Base-by-base conservation (phyloP, 2,329 filamentous ascomycete genomes). In the Fusarium armeniacum region DNA sequence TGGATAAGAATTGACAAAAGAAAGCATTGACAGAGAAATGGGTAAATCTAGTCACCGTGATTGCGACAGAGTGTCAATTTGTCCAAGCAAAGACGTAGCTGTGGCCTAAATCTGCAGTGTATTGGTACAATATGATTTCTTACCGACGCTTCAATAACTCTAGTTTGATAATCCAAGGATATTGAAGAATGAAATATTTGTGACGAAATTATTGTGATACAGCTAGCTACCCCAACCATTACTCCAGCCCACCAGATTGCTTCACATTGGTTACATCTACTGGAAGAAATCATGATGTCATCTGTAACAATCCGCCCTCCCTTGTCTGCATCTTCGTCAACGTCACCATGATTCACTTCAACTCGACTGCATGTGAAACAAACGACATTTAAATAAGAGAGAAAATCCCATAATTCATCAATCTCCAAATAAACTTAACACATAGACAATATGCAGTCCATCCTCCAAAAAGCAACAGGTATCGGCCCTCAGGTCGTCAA, bases 401-500 rank as follows among this genome's bases (percentile, higher is more conserved):
- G 13, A 13, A 35, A 35, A 11, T 4, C 10, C 20, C 20, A 5
- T 10, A 10, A n/a, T 11, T 11, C 24, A 6, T 26, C 24, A 4
- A 6, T 26, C 4, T 4, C 6, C 24, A 26, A 26, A 26, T 6
- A 26, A 36, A 40, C n/a, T 22, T n/a, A 40, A 12, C 4, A 40
- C 16, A 40, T 1, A 12, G 26, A 12, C 30, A 57, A 5, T 20
- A 82, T 82, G 81, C 80, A 82, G 59, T 80, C 81, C 2, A 65
- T 77, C 26, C 76, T 82, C 16, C 75, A 79, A 33, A 78, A 76
- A 8, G 67, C 79, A 32, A 67, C 65, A 3, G 62, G 57, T 3
- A 67, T 81, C 40, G 80, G 81, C 3, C 80, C 80, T 0, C 77
- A 76, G 20, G 74, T 77, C 35, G 67, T 78, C 33, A 73, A 80